Conservation (phyloP, 768 basidiomycete genomes). For the Postia placenta region DNA sequence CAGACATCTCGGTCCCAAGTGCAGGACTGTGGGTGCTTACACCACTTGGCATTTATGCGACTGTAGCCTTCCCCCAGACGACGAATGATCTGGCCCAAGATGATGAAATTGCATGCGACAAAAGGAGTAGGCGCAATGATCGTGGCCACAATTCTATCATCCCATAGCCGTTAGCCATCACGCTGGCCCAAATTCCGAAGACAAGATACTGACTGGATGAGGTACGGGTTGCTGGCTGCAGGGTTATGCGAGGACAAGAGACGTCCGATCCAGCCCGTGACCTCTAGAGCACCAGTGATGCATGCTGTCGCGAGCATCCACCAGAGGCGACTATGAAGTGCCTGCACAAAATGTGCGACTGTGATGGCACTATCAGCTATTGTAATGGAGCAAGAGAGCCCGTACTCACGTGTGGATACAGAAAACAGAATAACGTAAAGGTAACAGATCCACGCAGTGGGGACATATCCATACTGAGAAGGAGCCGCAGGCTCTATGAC, state of each 20-base stretch:
- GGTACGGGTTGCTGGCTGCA: conserved; percentile 24
- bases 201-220: conserved; percentile 29
- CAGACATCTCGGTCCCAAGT: neutral
- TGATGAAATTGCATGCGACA: conserved; percentile 55
- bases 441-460: conserved; percentile 30
- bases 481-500: too few relatives aligned
- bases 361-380: neutral
- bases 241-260: conserved; percentile 27
- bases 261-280: conserved; percentile 32
- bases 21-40: conserved; percentile 28
- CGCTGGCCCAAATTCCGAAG: neutral
- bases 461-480: conserved; percentile 32
- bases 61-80: conserved; percentile 40
- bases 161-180: neutral
- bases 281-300: conserved; percentile 27
- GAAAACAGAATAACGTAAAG: conserved; percentile 29
- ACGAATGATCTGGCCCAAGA: conserved; percentile 43
- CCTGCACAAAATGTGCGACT: conserved; percentile 22
- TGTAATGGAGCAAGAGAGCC: neutral
- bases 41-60: conserved; percentile 35
- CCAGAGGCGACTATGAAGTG: conserved; percentile 26
- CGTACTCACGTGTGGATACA: conserved; percentile 10
- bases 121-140: conserved; percentile 54
- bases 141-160: conserved; percentile 34
- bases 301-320: conserved; percentile 29